phyloP scores from a whole-genome alignment of 1,139 yeast species.

The Magnusiomyces clavatus region DNA sequence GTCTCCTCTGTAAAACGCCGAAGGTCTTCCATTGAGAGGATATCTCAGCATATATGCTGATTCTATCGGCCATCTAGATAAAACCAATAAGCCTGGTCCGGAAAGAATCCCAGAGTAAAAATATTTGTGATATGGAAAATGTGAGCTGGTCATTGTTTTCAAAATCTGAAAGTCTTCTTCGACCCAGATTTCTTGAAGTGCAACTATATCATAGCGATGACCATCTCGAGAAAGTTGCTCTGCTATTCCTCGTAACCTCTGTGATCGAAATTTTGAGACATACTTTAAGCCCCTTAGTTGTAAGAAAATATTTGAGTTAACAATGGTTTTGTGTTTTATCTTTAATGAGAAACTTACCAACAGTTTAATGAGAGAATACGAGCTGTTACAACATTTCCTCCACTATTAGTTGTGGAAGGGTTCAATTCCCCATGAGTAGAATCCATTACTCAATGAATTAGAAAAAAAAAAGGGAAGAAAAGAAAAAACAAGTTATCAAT shows the following conservation, averaged over 20 bases:
- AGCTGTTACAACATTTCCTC: background rate
- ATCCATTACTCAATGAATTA: background rate
- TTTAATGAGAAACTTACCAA: constrained; percentile 16
- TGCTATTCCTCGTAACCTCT: constrained; percentile 69
- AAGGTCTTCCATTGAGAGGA: constrained; percentile 89
- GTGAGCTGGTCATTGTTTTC: constrained; percentile 37
- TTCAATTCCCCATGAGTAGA: background rate
- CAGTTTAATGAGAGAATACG: constrained; percentile 21
- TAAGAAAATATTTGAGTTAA: constrained; percentile 1
- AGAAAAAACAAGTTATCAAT: background rate
- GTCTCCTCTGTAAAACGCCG: constrained; percentile 91
- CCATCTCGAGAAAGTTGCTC: constrained; percentile 44
- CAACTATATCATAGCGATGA: constrained; percentile 68
- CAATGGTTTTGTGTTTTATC: background rate
- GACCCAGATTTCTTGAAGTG: constrained; percentile 92
- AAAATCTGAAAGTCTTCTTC: constrained; percentile 72
- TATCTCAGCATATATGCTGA: constrained; percentile 73
- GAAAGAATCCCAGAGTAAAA: constrained; percentile 79
- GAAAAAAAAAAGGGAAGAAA: too few relatives aligned
- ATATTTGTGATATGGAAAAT: constrained; percentile 58
- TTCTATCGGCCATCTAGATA: constrained; percentile 78
- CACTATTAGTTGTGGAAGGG: background rate
- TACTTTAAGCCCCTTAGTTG: constrained; percentile 84
- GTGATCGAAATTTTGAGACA: constrained; percentile 60
- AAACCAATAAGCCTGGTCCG: constrained; percentile 87